Conservation (phyloP, 2,329 filamentous ascomycete species). For the Talaromyces verruculosus region DNA sequence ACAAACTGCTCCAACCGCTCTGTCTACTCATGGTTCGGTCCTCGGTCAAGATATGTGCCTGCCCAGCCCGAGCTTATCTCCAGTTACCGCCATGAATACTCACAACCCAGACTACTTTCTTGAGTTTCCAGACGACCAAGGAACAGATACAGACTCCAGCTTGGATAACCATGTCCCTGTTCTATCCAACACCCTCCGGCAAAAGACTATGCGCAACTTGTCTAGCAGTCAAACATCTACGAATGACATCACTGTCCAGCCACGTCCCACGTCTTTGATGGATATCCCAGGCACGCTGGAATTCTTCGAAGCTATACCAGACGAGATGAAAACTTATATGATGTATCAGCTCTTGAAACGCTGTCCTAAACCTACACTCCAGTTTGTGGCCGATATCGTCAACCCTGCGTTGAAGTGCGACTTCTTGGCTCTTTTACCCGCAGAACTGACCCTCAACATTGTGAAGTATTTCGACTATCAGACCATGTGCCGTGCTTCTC, state of each 20-base stretch:
- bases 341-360: slow-evolving; percentile 93
- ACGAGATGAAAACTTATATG: slow-evolving; percentile 89
- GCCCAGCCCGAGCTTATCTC: slow-evolving; percentile 90
- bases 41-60: slow-evolving; percentile 85
- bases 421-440: slow-evolving; percentile 78
- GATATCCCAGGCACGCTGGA: slow-evolving; percentile 86
- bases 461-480: slow-evolving; percentile 80
- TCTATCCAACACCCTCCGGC: slow-evolving; percentile 25
- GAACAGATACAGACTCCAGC: slow-evolving; percentile 45
- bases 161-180: slow-evolving; percentile 40
- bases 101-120: slow-evolving; percentile 45
- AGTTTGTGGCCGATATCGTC: slow-evolving; percentile 84
- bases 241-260: slow-evolving; percentile 28
- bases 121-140: slow-evolving; percentile 42
- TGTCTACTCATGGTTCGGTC: slow-evolving; percentile 63
- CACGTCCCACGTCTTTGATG: slow-evolving; percentile 54
- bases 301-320: slow-evolving; percentile 85
- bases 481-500: slow-evolving; percentile 84
- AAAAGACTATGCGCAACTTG: slow-evolving; percentile 22
- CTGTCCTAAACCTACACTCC: slow-evolving; percentile 82
- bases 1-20: slow-evolving; percentile 32
- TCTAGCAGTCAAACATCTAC: background rate
- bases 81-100: slow-evolving; percentile 73
- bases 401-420: slow-evolving; percentile 95
- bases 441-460: slow-evolving; percentile 84